Evolutionary conservation across 805 yeast genomes (phyloP), one percentile per base, ranked within the genome.

Genomic region (Pichia nakasei): DNA sequence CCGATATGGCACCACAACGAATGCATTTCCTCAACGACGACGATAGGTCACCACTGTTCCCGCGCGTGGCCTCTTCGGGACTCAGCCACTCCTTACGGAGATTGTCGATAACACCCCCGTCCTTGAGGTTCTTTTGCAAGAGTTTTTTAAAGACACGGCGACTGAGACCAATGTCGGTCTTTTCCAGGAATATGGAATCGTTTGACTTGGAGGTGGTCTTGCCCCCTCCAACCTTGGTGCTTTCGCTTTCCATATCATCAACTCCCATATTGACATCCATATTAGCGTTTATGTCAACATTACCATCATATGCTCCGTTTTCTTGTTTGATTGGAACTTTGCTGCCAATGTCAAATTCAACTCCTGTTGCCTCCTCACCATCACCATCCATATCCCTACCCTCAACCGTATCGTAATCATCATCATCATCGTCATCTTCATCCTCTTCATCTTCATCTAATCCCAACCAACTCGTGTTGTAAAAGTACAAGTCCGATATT

Each of bases 381-480:
- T 31, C 26, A 15, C 20, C 24, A 22, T 36, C 38, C 11, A 6
- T 17, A n/a, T 31, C 31, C 5, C 26, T 27, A n/a, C 15, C 37
- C 15, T 31, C 26, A 15, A 24, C 24, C n/a, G 22, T 31, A 17
- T 20, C 22, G 18, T 26, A 5, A 12, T 22, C 41, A 2, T 35
- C 39, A 2, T 35, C 35, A 9, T 29, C 32, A 11, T 27, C 43
- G 19, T 31, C 27, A 3, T 38, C 39, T 5, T 45, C 47, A 22
- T 47, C 41, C 21, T 55, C 59, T 1, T 49, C 50, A 22, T 38
- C 33, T 6, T 45, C 27, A 18, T 46, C 53, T 9, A 75, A 52
- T 9, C 71, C 69, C 17, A 85, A 64, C 94, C 94, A 85, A 22
- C 69, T 67, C 1, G 79, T 77, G 51, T 82, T 78, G 54, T 80